Evolutionary conservation across 163 green algal species (phyloP).

Genomic region (Volvox carteri): DNA sequence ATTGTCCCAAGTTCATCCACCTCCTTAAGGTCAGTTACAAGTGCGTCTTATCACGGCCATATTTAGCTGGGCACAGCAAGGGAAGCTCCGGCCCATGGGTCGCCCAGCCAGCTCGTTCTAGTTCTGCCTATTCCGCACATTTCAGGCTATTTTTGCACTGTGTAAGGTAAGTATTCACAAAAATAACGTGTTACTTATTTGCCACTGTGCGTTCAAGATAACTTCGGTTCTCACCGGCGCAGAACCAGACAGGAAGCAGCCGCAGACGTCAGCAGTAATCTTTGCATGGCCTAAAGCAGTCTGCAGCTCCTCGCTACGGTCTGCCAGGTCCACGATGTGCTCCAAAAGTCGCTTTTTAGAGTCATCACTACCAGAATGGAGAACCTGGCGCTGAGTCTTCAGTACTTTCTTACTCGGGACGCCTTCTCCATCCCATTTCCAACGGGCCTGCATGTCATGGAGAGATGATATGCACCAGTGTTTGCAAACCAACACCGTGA

Average conservation of each 20-base stretch:
- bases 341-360: not conserved
- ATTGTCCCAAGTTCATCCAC: too few relatives aligned
- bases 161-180: too few relatives aligned
- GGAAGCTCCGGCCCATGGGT: too few relatives aligned
- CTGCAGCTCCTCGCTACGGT: not conserved
- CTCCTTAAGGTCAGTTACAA: too few relatives aligned
- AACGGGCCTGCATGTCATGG: conserved; percentile 5
- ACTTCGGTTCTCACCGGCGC: not conserved
- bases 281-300: not conserved
- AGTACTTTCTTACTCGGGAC: not conserved
- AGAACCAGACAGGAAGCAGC: not conserved
- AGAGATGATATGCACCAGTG: not conserved
- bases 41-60: too few relatives aligned
- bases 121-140: too few relatives aligned
- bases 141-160: too few relatives aligned
- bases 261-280: not conserved
- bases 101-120: too few relatives aligned
- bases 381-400: conserved; percentile 10
- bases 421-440: conserved; percentile 41
- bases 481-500: not conserved
- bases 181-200: too few relatives aligned
- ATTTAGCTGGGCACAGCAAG: too few relatives aligned
- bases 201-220: too few relatives aligned
- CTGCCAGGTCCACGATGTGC: not conserved
- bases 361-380: not conserved